Conservation (phyloP, 2,329 filamentous ascomycete species). For the Penicillium sp. region DNA sequence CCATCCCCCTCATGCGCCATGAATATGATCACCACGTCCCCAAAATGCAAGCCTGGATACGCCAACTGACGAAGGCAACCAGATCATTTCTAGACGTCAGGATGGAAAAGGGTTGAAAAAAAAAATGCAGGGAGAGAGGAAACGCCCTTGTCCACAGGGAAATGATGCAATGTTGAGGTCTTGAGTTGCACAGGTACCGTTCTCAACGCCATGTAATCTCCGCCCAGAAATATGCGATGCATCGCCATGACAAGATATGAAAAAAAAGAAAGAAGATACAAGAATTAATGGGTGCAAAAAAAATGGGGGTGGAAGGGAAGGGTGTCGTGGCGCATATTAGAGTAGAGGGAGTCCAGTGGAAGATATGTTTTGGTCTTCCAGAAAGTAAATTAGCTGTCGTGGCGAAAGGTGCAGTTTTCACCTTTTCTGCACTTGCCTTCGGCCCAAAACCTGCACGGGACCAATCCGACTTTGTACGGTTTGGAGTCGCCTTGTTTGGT, state of each 20-base stretch:
- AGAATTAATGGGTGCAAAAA: not conserved
- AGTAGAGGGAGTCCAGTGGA: not conserved
- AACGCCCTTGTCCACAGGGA: not conserved
- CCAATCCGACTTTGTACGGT: slow-evolving; percentile 45
- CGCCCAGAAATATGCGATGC: not conserved
- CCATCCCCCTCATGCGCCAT: slow-evolving; percentile 4
- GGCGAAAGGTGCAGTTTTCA: slow-evolving; percentile 51
- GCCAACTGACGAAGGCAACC: not conserved
- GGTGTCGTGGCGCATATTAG: not conserved
- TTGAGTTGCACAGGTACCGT: not conserved
- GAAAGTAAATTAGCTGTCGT: slow-evolving; percentile 31
- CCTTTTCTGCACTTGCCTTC: slow-evolving; percentile 56
- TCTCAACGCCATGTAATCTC: not conserved
- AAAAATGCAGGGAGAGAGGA: not conserved
- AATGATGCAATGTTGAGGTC: slow-evolving; percentile 4
- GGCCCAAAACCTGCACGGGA: slow-evolving; percentile 54
- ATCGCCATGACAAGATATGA: slow-evolving; percentile 3
- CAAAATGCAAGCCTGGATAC: not conserved
- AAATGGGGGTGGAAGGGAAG: not conserved
- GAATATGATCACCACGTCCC: slow-evolving; percentile 2
- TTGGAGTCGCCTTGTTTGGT: slow-evolving; percentile 34
- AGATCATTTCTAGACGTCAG: not conserved
- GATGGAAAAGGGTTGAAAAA: not conserved
- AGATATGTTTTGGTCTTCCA: not conserved
- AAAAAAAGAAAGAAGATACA: slow-evolving; percentile 4